Percentiles rank a stretch among this genome's conserved stretches.
phyloP scores from a whole-genome alignment of 2,329 filamentous ascomycete genomes.

The Fusarium decemcellulare region DNA sequence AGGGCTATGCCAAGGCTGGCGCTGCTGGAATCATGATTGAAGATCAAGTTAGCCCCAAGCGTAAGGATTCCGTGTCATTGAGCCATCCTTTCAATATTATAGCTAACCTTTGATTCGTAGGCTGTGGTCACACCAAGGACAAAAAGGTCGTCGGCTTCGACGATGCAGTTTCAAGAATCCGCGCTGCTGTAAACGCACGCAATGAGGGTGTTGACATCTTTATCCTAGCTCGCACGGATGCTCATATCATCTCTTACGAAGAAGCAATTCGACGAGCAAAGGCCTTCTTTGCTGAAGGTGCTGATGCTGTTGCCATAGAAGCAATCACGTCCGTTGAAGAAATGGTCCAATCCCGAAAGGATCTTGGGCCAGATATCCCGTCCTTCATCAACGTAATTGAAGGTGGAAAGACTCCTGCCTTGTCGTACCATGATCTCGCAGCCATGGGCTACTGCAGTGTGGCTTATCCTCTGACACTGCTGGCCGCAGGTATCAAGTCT shows the following conservation, averaged over 20 bases:
- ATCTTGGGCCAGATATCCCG: not conserved
- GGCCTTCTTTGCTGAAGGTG: not conserved
- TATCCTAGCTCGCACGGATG: not conserved
- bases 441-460: not conserved
- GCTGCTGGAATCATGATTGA: not conserved
- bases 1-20: not conserved
- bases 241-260: not conserved
- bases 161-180: not conserved
- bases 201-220: constrained; percentile 1
- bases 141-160: not conserved
- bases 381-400: not conserved
- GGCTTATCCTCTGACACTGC: not conserved
- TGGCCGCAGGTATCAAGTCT: not conserved
- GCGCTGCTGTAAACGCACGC: not conserved
- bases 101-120: not conserved
- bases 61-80: not conserved
- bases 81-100: not conserved
- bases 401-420: not conserved
- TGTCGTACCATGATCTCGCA: not conserved
- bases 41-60: not conserved
- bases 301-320: not conserved
- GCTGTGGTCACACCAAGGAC: not conserved
- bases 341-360: not conserved
- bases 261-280: not conserved
- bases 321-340: not conserved